Evolutionary conservation across 306 rosid species (phyloP).

Genomic region (Mimosa pudica): DNA sequence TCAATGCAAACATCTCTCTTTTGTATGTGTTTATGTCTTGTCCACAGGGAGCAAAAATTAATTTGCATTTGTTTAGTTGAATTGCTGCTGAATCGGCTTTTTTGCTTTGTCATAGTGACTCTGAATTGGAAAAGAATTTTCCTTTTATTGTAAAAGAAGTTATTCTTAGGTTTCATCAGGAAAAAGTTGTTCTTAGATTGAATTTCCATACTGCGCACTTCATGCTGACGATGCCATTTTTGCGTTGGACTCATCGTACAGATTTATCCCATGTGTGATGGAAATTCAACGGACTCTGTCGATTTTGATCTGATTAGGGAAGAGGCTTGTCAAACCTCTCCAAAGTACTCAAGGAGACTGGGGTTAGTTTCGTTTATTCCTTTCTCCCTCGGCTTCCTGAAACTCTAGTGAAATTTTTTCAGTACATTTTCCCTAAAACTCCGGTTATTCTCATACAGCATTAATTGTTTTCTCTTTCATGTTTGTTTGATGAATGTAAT

Average conservation of each 20-base stretch:
- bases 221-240: constrained; percentile 26
- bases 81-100: neutral
- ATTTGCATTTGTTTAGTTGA: constrained; percentile 22
- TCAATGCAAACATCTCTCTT: constrained; percentile 16
- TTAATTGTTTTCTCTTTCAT: constrained; percentile 14
- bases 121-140: neutral
- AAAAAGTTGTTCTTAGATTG: constrained; percentile 18
- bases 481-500: neutral
- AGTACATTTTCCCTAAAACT: neutral
- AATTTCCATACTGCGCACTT: constrained; percentile 16
- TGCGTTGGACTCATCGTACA: constrained; percentile 44
- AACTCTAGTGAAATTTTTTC: neutral
- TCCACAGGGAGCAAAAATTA: constrained; percentile 17
- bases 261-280: constrained; percentile 72
- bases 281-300: constrained; percentile 49
- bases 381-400: constrained; percentile 23
- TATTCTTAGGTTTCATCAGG: neutral
- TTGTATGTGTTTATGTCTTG: neutral
- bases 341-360: constrained; percentile 54
- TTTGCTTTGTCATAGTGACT: constrained; percentile 1
- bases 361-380: constrained; percentile 48
- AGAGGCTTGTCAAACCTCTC: constrained; percentile 60
- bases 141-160: neutral
- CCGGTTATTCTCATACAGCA: neutral
- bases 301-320: constrained; percentile 45